Evolutionary conservation across 495 filamentous ascomycete species (phyloP).

Genomic region (Tricharina praecox): DNA sequence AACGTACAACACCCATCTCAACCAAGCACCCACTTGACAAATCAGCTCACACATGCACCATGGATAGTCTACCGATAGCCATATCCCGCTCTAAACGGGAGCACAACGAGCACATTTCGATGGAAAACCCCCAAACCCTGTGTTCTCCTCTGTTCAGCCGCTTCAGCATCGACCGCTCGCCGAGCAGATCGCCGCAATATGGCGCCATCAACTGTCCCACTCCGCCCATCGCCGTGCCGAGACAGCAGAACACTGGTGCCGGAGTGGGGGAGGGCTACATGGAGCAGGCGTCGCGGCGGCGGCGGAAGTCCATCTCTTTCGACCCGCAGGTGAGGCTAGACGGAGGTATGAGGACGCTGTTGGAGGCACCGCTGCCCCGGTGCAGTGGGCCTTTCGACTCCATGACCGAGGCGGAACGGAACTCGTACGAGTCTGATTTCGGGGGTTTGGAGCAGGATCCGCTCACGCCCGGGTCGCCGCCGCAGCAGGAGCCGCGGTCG

Average conservation of each 20-base stretch:
- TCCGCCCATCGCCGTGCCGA: slow-evolving; percentile 6
- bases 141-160: not conserved
- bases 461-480: too few species aligned
- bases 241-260: not conserved
- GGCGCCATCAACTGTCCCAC: not conserved
- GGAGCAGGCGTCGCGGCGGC: slow-evolving; percentile 13
- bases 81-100: not conserved
- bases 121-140: not conserved
- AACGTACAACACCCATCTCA: too few species aligned
- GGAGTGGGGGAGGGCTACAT: slow-evolving; percentile 6
- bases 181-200: not conserved
- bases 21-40: not conserved
- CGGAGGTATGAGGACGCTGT: slow-evolving; percentile 24
- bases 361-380: slow-evolving; percentile 28
- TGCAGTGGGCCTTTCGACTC: slow-evolving; percentile 6
- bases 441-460: too few species aligned
- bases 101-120: not conserved
- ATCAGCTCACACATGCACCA: not conserved
- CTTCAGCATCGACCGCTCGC: slow-evolving; percentile 10
- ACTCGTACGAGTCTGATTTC: slow-evolving; percentile 9
- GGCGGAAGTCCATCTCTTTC: slow-evolving; percentile 30
- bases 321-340: slow-evolving; percentile 29
- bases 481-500: too few species aligned
- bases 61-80: not conserved
- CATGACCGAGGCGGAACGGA: slow-evolving; percentile 2